A percentile compares a stretch with the other conserved stretches of the same genome.
These are phyloP conservation scores for Fusarium sp. DNA, from an alignment of 2,329 filamentous ascomycete species.

Conservation along the genomic window DNA sequence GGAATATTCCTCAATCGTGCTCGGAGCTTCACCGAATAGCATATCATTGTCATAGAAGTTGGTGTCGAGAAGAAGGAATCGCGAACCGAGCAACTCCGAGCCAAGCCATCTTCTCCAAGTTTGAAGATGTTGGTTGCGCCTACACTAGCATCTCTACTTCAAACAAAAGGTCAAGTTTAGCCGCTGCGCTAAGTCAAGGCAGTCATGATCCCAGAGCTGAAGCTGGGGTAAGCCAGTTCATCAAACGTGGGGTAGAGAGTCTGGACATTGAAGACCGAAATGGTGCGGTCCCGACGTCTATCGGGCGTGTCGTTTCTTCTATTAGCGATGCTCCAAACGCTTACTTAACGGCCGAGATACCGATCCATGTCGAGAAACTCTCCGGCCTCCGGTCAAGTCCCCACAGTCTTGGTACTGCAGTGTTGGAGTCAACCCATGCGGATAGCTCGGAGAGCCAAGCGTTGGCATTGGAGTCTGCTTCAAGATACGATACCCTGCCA, in stretches of 20 bases:
- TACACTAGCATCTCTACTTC: background rate
- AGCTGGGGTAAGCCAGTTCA: constrained; percentile 15
- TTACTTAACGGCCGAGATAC: background rate
- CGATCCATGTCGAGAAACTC: constrained; percentile 13
- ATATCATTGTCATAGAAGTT: background rate
- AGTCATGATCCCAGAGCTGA: constrained; percentile 11
- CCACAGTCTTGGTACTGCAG: constrained; percentile 36
- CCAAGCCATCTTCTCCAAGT: background rate
- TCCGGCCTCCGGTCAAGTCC: constrained; percentile 20
- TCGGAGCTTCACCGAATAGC: constrained; percentile 33
- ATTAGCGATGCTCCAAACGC: background rate
- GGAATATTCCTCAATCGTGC: background rate
- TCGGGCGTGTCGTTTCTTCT: constrained; percentile 1
- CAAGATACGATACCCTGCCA: background rate
- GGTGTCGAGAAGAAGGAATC: background rate
- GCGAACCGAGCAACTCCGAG: background rate
- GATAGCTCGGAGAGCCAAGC: constrained; percentile 20
- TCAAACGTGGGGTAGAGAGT: constrained; percentile 16
- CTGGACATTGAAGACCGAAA: constrained; percentile 33
- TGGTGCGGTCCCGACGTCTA: constrained; percentile 14
- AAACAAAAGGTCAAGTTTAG: constrained; percentile 15
- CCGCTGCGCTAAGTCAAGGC: constrained; percentile 13
- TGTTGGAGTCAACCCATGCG: background rate
- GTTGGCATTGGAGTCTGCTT: background rate
- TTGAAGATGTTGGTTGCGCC: background rate